phyloP scores from a whole-genome alignment of 768 basidiomycete genomes.

The Auricularia sp. region DNA sequence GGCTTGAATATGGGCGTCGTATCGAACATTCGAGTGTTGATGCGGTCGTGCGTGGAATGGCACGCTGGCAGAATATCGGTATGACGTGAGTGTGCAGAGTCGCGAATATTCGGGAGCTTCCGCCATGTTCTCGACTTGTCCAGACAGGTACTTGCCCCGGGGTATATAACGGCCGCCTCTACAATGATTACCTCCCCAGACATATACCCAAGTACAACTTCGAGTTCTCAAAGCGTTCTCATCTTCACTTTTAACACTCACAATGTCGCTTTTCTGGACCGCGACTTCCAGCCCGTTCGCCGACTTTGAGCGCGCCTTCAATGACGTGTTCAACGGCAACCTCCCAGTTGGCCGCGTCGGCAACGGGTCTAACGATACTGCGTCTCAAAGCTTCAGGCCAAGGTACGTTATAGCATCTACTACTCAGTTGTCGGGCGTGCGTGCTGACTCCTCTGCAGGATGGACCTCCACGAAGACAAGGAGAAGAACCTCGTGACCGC shows the following conservation, averaged over 20 bases:
- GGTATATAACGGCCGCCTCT: too few species aligned
- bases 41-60: too few species aligned
- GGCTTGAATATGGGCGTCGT: too few species aligned
- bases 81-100: too few species aligned
- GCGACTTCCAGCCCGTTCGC: neutral
- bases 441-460: constrained; percentile 3
- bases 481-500: constrained; percentile 35
- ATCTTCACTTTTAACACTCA: neutral
- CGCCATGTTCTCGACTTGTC: too few species aligned
- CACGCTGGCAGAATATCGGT: too few species aligned
- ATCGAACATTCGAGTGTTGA: too few species aligned
- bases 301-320: neutral
- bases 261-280: neutral
- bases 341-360: neutral
- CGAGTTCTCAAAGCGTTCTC: neutral
- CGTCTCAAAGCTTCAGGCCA: neutral
- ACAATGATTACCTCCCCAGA: too few species aligned
- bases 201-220: too few species aligned
- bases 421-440: neutral
- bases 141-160: too few species aligned
- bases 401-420: neutral
- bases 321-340: neutral
- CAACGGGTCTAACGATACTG: neutral
- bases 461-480: constrained; percentile 39
- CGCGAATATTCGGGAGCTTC: too few species aligned